Evolutionary conservation across 768 basidiomycete species (phyloP), one percentile per base, ranked within the genome.

Genomic region (Kwoniella dejecticola): DNA sequence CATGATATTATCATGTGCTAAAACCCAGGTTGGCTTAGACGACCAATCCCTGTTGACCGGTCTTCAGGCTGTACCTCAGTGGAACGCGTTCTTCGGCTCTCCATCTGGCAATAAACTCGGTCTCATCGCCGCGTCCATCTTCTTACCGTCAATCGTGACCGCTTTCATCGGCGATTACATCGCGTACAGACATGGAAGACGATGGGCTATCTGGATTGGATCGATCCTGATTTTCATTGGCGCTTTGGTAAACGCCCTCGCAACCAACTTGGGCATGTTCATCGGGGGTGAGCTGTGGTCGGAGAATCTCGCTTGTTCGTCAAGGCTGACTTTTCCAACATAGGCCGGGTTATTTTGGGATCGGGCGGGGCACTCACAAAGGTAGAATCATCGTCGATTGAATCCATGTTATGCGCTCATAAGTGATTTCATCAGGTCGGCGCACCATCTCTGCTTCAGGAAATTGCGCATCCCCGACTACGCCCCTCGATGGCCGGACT

Each of bases 401-500:
- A n/a, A n/a, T n/a, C n/a, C n/a, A n/a, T n/a, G n/a, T n/a, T n/a
- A n/a, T n/a, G n/a, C n/a, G n/a, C n/a, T n/a, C n/a, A n/a, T n/a
- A n/a, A n/a, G n/a, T n/a, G n/a, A n/a, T n/a, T n/a, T n/a, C n/a
- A n/a, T n/a, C n/a, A n/a, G n/a, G n/a, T n/a, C n/a, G n/a, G n/a
- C n/a, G 66, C 71, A 0, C 68, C 71, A 10, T 66, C 69, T 15
- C 55, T 70, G 13, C 52, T 72, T 1, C 68, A 69, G 21, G 71
- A 72, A 52, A 64, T 70, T 31, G 68, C 71, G n/a, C 71, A 72
- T 36, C 69, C 69, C 40, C 62, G 71, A 5, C 42, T 70, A 17
- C 60, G 71, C 36, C 63, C 68, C 2, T 56, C 57, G 19, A 53
- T 68, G n/a, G 68, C 61, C 21, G 63, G 63, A n/a, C 52, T 49